Evolutionary conservation across 768 basidiomycete species (phyloP).

Genomic region (Strobilomyces dryophilus): DNA sequence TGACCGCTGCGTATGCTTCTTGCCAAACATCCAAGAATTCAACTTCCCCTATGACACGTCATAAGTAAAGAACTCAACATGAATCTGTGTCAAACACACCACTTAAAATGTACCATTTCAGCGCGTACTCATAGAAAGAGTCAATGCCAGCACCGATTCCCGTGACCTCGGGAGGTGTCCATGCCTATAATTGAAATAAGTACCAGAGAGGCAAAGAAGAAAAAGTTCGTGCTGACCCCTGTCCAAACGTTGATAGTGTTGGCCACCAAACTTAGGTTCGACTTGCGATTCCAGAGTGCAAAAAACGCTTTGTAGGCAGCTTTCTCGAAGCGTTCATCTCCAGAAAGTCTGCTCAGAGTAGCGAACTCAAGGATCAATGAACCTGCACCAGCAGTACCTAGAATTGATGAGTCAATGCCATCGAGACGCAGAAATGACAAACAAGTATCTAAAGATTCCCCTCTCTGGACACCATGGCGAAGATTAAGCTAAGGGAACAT

Average conservation of each 20-base stretch:
- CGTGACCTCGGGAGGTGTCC: slow-evolving; percentile 72
- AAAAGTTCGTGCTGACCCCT: slow-evolving; percentile 50
- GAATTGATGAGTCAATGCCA: slow-evolving; percentile 4
- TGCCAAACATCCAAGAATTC: slow-evolving; percentile 84
- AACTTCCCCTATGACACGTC: slow-evolving; percentile 51
- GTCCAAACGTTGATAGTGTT: slow-evolving; percentile 84
- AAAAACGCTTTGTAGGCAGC: slow-evolving; percentile 89
- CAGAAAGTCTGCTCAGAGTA: slow-evolving; percentile 86
- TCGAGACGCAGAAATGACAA: slow-evolving; percentile 28
- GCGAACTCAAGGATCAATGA: slow-evolving; percentile 93
- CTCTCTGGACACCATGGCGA: slow-evolving; percentile 67
- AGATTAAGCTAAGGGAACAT: slow-evolving; percentile 63
- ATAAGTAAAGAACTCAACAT: background rate
- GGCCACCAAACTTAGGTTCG: slow-evolving; percentile 79
- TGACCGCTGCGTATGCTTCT: slow-evolving; percentile 76
- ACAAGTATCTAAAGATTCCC: slow-evolving; percentile 87
- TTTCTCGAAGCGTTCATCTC: slow-evolving; percentile 85
- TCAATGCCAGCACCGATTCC: slow-evolving; percentile 94
- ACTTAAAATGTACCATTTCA: slow-evolving; percentile 89
- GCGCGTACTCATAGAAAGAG: slow-evolving; percentile 91
- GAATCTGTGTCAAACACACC: slow-evolving; percentile 37
- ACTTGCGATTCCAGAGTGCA: slow-evolving; percentile 89
- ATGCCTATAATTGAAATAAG: slow-evolving; percentile 38
- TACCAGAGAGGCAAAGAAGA: background rate
- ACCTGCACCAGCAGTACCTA: slow-evolving; percentile 90